Evolutionary conservation across 768 basidiomycete genomes (phyloP).

Genomic region (Lyophyllum decastes): DNA sequence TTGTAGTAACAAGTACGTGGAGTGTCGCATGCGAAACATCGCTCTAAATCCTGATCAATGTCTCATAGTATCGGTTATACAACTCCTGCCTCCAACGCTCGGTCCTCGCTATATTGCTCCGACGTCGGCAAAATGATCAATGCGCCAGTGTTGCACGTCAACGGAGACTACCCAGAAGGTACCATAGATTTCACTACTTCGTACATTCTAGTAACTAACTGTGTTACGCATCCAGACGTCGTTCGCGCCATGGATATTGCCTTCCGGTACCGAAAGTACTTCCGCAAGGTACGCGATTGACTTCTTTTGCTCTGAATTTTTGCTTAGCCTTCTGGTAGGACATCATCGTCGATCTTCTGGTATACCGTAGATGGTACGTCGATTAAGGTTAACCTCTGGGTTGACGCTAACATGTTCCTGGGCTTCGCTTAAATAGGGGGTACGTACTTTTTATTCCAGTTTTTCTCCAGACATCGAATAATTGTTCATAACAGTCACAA

Average conservation of each 20-base stretch:
- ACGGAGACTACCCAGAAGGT: constrained; percentile 90
- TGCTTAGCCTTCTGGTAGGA: constrained; percentile 42
- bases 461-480: neutral
- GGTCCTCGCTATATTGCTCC: constrained; percentile 87
- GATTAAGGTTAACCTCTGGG: neutral
- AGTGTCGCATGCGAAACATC: neutral
- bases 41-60: neutral
- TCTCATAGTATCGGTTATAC: constrained; percentile 82
- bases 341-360: constrained; percentile 85
- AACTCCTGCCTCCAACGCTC: constrained; percentile 80
- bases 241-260: constrained; percentile 85
- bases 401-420: neutral
- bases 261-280: constrained; percentile 82
- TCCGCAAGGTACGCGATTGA: constrained; percentile 63
- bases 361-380: constrained; percentile 78
- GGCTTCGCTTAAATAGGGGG: constrained; percentile 33
- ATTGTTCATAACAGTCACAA: constrained; percentile 63
- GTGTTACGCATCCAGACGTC: constrained; percentile 54
- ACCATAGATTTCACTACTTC: constrained; percentile 9
- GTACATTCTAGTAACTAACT: neutral
- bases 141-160: constrained; percentile 87
- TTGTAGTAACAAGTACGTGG: constrained; percentile 57
- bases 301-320: neutral
- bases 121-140: constrained; percentile 91
- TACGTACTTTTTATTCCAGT: constrained; percentile 19